A percentile compares a stretch with the other conserved stretches of the same genome.
Conservation (phyloP, 1,284 basidiomycete genomes). For the Ustilago hordei region DNA sequence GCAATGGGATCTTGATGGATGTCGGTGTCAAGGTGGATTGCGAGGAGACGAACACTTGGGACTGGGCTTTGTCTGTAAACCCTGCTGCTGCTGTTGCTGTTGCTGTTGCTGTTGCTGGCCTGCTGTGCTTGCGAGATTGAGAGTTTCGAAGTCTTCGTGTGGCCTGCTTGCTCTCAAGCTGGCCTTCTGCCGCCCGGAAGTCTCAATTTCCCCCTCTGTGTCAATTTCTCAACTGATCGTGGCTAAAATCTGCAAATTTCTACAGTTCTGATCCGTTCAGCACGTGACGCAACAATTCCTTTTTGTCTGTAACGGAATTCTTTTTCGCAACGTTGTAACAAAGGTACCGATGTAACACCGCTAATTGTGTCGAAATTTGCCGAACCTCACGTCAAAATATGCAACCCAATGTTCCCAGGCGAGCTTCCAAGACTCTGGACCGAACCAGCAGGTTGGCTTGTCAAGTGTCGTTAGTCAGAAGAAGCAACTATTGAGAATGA, state of each 20-base stretch:
- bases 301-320: no score
- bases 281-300: background rate
- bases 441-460: no score
- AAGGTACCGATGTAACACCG: no score
- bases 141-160: background rate
- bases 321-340: background rate
- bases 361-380: no score
- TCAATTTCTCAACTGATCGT: background rate
- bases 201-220: background rate
- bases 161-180: background rate
- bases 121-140: background rate
- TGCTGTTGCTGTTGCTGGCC: background rate
- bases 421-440: no score
- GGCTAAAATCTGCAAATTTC: background rate
- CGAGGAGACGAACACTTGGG: conserved; percentile 35
- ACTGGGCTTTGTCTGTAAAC: conserved; percentile 5
- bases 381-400: no score
- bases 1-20: conserved; percentile 55
- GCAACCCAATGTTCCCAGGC: no score
- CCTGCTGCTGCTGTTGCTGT: background rate
- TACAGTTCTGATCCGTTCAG: background rate
- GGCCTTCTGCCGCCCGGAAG: background rate
- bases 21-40: conserved; percentile 51
- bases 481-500: no score
- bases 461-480: no score